Conservation (phyloP, 1,284 basidiomycete genomes). For the Schizophyllum commune region DNA sequence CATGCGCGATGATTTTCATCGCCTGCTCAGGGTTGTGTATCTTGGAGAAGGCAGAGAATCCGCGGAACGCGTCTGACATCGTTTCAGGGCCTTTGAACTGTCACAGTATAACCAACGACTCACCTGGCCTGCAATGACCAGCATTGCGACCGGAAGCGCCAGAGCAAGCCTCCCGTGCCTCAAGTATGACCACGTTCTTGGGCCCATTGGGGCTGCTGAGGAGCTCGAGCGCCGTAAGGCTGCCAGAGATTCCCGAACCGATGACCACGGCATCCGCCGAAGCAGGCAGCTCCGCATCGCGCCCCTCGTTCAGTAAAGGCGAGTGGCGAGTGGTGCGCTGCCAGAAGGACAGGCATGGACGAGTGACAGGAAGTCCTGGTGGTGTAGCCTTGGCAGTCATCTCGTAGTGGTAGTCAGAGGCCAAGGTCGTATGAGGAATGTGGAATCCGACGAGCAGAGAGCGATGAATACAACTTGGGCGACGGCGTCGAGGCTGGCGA, state of each 20-base stretch:
- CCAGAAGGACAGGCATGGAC: constrained; percentile 13
- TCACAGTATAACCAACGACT: too few relatives aligned
- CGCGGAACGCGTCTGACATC: constrained; percentile 12
- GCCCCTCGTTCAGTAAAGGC: background rate
- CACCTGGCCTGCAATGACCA: constrained; percentile 13
- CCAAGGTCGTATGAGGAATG: too few relatives aligned
- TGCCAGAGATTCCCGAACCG: constrained; percentile 12
- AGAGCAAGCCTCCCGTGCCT: constrained; percentile 13
- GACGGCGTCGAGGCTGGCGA: too few relatives aligned
- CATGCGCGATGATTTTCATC: constrained; percentile 12
- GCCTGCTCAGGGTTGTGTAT: constrained; percentile 13
- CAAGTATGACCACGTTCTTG: constrained; percentile 12
- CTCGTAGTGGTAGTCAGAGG: too few relatives aligned
- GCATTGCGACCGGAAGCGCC: constrained; percentile 14
- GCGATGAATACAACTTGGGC: too few relatives aligned
- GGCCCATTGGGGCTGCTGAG: constrained; percentile 11
- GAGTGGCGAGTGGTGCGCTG: constrained; percentile 9
- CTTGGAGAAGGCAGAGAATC: constrained; percentile 10
- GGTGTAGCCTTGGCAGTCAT: constrained; percentile 1
- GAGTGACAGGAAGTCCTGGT: constrained; percentile 10
- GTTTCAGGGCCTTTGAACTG: background rate
- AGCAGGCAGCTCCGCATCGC: constrained; percentile 1
- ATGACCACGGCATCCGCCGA: constrained; percentile 13
- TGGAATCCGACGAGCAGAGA: too few relatives aligned
- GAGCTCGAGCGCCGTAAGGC: constrained; percentile 12